phyloP scores from a whole-genome alignment of 2,329 filamentous ascomycete genomes.

The Ustulina deusta region DNA sequence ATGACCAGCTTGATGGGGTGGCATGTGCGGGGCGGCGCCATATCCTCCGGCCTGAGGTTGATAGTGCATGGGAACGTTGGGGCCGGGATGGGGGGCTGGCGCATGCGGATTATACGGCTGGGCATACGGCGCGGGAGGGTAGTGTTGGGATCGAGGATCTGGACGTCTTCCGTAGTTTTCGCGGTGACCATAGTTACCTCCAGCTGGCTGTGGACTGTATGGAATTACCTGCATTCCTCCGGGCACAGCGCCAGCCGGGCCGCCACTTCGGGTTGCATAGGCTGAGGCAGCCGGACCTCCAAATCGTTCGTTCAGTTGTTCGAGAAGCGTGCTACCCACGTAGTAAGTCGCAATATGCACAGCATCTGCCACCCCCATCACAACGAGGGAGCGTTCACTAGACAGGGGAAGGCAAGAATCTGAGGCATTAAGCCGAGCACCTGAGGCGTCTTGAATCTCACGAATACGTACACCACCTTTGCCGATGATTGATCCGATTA shows the following conservation, averaged over 20 bases:
- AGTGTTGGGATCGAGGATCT: constrained; percentile 78
- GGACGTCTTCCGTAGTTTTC: constrained; percentile 84
- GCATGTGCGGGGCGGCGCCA: constrained; percentile 81
- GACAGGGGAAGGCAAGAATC: constrained; percentile 94
- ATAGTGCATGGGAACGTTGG: constrained; percentile 81
- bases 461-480: constrained; percentile 96
- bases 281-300: constrained; percentile 96
- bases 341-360: constrained; percentile 99
- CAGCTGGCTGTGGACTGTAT: constrained; percentile 92
- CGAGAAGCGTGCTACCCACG: constrained; percentile 95
- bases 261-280: constrained; percentile 94
- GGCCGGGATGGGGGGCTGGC: constrained; percentile 68
- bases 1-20: constrained; percentile 76
- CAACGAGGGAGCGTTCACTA: constrained; percentile 96
- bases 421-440: constrained; percentile 94
- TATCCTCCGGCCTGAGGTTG: constrained; percentile 82
- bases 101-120: constrained; percentile 78
- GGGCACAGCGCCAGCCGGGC: constrained; percentile 91
- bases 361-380: constrained; percentile 96
- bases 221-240: constrained; percentile 99
- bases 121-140: constrained; percentile 80
- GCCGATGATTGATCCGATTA: constrained; percentile 98
- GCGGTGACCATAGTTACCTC: constrained; percentile 90
- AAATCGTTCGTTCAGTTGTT: constrained; percentile 97
- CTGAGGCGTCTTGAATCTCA: constrained; percentile 98